A percentile compares a stretch with the other conserved stretches of the same genome.
Conservation (phyloP, 768 basidiomycete genomes). For the Scleroderma bovista region DNA sequence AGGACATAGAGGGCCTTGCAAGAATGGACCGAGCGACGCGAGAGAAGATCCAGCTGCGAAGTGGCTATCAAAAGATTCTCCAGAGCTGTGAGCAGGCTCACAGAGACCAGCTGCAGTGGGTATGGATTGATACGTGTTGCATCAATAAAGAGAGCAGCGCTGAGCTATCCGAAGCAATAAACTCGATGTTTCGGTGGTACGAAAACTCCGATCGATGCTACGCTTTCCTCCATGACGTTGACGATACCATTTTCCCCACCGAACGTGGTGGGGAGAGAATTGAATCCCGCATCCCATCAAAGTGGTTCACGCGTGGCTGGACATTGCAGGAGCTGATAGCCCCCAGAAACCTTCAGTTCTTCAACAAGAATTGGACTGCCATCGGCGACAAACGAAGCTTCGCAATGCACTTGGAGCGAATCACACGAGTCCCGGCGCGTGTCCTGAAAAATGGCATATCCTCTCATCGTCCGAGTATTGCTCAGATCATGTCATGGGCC, state of each 20-base stretch:
- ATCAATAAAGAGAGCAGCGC: slow-evolving; percentile 17
- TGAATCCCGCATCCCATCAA: not conserved
- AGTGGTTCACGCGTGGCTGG: slow-evolving; percentile 18
- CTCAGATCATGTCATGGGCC: slow-evolving; percentile 14
- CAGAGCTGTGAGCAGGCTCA: not conserved
- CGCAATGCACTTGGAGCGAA: not conserved
- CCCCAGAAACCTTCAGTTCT: slow-evolving; percentile 11
- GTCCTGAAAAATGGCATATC: slow-evolving; percentile 1
- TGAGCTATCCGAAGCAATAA: slow-evolving; percentile 11
- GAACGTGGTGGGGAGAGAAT: not conserved
- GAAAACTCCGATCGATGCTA: slow-evolving; percentile 10
- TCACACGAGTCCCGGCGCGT: not conserved
- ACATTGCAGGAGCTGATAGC: slow-evolving; percentile 10
- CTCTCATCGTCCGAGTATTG: not conserved
- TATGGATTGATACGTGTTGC: slow-evolving; percentile 16
- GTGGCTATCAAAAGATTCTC: slow-evolving; percentile 1
- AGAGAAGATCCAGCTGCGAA: not conserved
- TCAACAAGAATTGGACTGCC: slow-evolving; percentile 8
- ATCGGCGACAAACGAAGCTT: slow-evolving; percentile 3
- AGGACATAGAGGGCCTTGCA: not conserved
- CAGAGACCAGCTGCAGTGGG: slow-evolving; percentile 2
- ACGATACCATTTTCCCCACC: not conserved
- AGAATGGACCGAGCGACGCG: not conserved
- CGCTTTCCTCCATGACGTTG: slow-evolving; percentile 10
- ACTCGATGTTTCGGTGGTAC: slow-evolving; percentile 18